Evolutionary conservation across 1,284 basidiomycete genomes (phyloP).

Genomic region (Baeospora myosura): DNA sequence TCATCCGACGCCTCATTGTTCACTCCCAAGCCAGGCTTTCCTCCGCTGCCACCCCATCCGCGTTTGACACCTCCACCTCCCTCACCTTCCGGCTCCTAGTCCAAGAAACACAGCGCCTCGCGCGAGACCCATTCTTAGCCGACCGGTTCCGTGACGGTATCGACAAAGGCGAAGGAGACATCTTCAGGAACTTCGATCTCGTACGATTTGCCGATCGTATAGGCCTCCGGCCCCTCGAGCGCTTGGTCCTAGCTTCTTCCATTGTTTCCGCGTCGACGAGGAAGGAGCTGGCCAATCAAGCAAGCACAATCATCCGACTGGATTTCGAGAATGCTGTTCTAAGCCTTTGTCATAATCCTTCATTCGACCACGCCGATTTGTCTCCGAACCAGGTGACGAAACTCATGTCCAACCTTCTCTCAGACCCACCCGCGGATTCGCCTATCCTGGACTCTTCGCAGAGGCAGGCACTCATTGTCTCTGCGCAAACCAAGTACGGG

Average conservation of each 20-base stretch:
- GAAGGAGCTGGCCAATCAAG: constrained; percentile 65
- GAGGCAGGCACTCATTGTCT: constrained; percentile 63
- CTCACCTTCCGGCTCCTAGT: constrained; percentile 76
- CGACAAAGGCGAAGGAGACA: constrained; percentile 75
- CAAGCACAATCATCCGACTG: constrained; percentile 55
- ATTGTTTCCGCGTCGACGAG: constrained; percentile 64
- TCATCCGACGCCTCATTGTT: constrained; percentile 86
- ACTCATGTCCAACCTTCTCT: constrained; percentile 74
- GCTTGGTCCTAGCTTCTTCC: constrained; percentile 67
- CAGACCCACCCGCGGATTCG: constrained; percentile 54
- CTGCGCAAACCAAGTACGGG: constrained; percentile 72
- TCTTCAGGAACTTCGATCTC: constrained; percentile 75
- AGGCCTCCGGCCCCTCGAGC: constrained; percentile 72
- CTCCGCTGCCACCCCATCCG: constrained; percentile 45
- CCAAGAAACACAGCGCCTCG: constrained; percentile 81
- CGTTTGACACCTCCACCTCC: constrained; percentile 63
- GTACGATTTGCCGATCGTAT: constrained; percentile 71
- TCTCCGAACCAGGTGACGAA: constrained; percentile 67
- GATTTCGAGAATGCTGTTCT: constrained; percentile 74
- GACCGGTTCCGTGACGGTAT: constrained; percentile 82
- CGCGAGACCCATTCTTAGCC: constrained; percentile 79
- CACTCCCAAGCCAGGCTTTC: constrained; percentile 70
- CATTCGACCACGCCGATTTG: constrained; percentile 75
- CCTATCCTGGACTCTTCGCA: constrained; percentile 65
- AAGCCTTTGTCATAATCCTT: constrained; percentile 66